phyloP scores from a whole-genome alignment of 2,329 filamentous ascomycete species.

The Talaromyces piceae region DNA sequence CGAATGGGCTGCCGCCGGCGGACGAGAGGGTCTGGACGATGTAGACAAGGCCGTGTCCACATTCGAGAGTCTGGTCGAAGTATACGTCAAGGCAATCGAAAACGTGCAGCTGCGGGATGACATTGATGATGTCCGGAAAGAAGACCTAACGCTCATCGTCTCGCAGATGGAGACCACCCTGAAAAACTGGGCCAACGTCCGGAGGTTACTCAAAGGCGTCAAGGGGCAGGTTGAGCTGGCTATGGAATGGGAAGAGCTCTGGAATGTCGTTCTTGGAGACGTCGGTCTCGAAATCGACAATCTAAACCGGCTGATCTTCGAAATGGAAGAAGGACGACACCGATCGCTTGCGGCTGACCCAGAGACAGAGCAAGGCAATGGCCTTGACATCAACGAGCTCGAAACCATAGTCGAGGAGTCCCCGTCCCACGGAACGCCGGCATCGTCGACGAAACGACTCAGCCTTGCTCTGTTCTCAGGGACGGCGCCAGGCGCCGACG shows the following conservation, averaged over 20 bases:
- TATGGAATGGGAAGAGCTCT: slow-evolving; percentile 98
- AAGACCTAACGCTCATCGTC: slow-evolving; percentile 68
- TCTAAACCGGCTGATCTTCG: slow-evolving; percentile 74
- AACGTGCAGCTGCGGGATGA: slow-evolving; percentile 74
- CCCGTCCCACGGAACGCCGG: slow-evolving; percentile 49
- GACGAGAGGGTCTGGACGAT: slow-evolving; percentile 48
- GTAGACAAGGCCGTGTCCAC: slow-evolving; percentile 64
- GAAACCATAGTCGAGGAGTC: slow-evolving; percentile 91
- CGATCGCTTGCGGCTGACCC: slow-evolving; percentile 58
- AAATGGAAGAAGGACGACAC: slow-evolving; percentile 95
- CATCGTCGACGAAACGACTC: slow-evolving; percentile 54
- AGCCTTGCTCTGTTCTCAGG: slow-evolving; percentile 50
- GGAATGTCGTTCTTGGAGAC: slow-evolving; percentile 87
- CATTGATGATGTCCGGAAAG: slow-evolving; percentile 60
- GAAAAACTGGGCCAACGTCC: slow-evolving; percentile 75
- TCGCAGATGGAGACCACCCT: slow-evolving; percentile 84
- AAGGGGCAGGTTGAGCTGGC: slow-evolving; percentile 91
- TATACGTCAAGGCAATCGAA: slow-evolving; percentile 92
- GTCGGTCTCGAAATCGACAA: slow-evolving; percentile 84
- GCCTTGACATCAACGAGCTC: slow-evolving; percentile 75
- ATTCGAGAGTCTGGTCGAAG: slow-evolving; percentile 83
- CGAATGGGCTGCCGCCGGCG: slow-evolving; percentile 88
- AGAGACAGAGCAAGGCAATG: slow-evolving; percentile 41
- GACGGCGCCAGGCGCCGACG: slow-evolving; percentile 29
- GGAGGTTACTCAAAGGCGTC: slow-evolving; percentile 65